Base-by-base conservation (phyloP, 306 rosid genomes). In the Coriaria nepalensis region DNA sequence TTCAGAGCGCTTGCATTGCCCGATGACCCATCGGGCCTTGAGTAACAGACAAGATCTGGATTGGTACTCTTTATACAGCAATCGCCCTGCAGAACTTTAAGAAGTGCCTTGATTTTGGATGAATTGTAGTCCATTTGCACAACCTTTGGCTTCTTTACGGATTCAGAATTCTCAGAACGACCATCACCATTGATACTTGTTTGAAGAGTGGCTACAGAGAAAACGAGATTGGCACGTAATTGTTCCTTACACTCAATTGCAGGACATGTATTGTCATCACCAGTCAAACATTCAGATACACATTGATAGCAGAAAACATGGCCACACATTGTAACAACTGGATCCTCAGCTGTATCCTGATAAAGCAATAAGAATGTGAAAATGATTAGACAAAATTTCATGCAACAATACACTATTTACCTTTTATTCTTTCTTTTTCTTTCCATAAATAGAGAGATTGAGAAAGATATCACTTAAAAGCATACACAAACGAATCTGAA, bases 301-400 rank as follows among this genome's bases (percentile, higher is more conserved):
- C 98, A 90, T 57, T 85, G 87, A 66, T 75, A 77, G 74, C 98
- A 90, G 79, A 82, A 85, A 61, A 85, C 92, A 73, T 90, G 98
- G 55, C 94, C 77, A 60, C 98, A 90, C 87, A 79, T 71, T 0
- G 96, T 81, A 57, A 85, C 73, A 69, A 85, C 93, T 50, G 96
- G 79, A 55, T 75, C 72, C 49, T 85, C 95, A 11, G 95, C 94
- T 40, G 92, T 64, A 59, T 90, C 98, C 98, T 90, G 84, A 64
- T 6, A 64, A 72, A 73, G 75, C 53, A 12, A 70, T 63, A 43
- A 56, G 33, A 43, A 35, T 36, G 13, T 40, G 1, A 46, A 55
- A 50, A 42, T 62, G 32, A 51, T 80, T 64, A 75, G 66, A 49
- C 47, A 67, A 33, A 53, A 11, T 20, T 20, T 20, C 29, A 20